phyloP scores from a whole-genome alignment of 257 asterid species.

The Knoxia roxburghii region DNA sequence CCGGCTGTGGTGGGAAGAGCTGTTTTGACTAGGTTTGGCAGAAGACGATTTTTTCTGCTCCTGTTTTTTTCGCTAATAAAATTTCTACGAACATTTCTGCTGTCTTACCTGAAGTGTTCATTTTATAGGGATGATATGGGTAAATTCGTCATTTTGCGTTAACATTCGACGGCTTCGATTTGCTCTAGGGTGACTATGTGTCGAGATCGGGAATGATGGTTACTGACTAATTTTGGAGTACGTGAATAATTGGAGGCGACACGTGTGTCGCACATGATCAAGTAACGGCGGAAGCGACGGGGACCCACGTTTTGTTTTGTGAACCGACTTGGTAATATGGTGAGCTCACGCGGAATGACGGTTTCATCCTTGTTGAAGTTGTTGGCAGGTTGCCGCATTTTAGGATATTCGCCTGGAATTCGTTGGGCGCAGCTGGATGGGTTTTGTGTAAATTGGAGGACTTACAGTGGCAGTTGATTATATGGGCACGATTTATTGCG shows the following conservation, averaged over 20 bases:
- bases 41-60: not conserved
- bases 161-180: conserved; percentile 12
- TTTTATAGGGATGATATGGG: conserved; percentile 28
- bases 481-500: not conserved
- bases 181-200: conserved; percentile 10
- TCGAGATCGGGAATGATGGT: conserved; percentile 18
- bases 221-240: conserved; percentile 24
- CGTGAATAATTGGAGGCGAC: conserved; percentile 30
- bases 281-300: not conserved
- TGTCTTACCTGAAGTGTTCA: rapidly evolving
- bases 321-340: not conserved
- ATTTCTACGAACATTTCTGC: not conserved
- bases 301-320: not conserved
- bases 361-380: not conserved
- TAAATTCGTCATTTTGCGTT: conserved; percentile 5
- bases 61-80: not conserved
- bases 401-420: not conserved
- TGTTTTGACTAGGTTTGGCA: conserved; percentile 2
- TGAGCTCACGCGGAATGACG: not conserved
- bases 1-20: not conserved
- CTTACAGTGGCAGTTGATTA: not conserved
- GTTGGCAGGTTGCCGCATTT: conserved; percentile 2
- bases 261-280: not conserved
- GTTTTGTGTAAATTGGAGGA: not conserved
- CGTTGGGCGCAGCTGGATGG: not conserved